Base-by-base conservation (phyloP, 306 rosid species). In the Acmispon strigosus region DNA sequence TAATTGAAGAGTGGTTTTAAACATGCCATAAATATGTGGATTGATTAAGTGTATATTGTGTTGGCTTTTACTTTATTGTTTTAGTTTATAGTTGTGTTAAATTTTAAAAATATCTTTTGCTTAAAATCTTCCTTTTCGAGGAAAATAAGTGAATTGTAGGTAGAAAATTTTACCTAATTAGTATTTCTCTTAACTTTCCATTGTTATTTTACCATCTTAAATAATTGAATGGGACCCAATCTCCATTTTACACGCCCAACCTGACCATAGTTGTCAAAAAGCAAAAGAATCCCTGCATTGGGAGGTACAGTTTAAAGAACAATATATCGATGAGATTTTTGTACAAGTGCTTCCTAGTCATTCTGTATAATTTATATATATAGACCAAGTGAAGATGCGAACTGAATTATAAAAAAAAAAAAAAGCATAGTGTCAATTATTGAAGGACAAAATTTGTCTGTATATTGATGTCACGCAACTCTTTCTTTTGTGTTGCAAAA, bases 61-160 rank as follows among this genome's bases (percentile, higher is more conserved):
- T 27, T 27, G 32, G 32, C 32, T 27, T 27, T 27, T 27, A 27
- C 32, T 27, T 32, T 32, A 32, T 32, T 32, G 37, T 32, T 32
- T 5, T 32, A 4, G 37, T 32, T 32, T 5, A 5, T 32, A 32
- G 37, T 32, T 32, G 0, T 32, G 7, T 32, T 32, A 5, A 32
- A 32, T 32, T 32, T 32, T 0, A 5, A 32, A 27, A 15, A 32
- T n/a, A 51, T 18, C 45, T 51, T 62, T 41, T 11, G 14, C 9
- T 32, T 6, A 17, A 20, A 56, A 27, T 34, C 11, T 45, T 12
- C 4, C 41, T 49, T 48, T 36, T 4, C 17, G 58, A 32, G 36
- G 24, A 75, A 32, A 32, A 66, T 39, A 15, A 66, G 54, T 62
- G 81, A 63, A 29, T 73, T 44, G 54, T 45, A 56, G 52, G 50